Conservation (phyloP, 1,284 basidiomycete genomes). For the Boletus semigastroideus region DNA sequence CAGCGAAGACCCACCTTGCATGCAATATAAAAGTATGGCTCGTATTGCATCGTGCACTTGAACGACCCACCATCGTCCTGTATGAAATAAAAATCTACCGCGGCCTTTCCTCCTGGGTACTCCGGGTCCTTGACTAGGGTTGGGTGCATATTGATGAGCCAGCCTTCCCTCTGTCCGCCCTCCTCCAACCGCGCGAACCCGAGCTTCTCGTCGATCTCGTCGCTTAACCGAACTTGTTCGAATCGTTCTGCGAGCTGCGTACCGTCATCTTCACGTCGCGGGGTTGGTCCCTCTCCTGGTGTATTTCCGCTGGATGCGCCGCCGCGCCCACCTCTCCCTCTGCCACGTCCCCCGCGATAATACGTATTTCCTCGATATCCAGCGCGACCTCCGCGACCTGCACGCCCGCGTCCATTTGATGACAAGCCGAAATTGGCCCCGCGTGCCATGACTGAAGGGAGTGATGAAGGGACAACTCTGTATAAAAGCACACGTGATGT, state of each 20-base stretch:
- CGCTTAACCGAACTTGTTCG: conserved; percentile 70
- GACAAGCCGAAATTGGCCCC: conserved; percentile 34
- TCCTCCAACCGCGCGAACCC: conserved; percentile 84
- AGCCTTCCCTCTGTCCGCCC: conserved; percentile 75
- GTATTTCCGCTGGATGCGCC: conserved; percentile 42
- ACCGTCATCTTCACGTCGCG: conserved; percentile 82
- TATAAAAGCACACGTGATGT: conserved; percentile 23
- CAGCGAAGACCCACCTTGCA: conserved; percentile 66
- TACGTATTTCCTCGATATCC: conserved; percentile 44
- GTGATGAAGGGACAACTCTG: background rate
- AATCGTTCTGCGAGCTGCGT: conserved; percentile 81
- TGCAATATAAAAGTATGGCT: conserved; percentile 93
- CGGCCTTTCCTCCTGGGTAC: conserved; percentile 79
- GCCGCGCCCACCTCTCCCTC: conserved; percentile 54
- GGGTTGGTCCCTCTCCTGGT: conserved; percentile 47
- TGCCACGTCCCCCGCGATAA: conserved; percentile 40
- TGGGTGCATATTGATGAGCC: conserved; percentile 99
- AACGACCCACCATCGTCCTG: conserved; percentile 97
- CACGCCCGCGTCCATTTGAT: conserved; percentile 40
- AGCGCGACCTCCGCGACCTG: conserved; percentile 45
- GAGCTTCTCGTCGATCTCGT: conserved; percentile 92
- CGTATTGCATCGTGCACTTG: conserved; percentile 90
- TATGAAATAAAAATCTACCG: conserved; percentile 97
- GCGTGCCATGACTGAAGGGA: conserved; percentile 31
- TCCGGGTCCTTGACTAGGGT: conserved; percentile 86